Percentiles rank a stretch among this genome's conserved stretches.
phyloP scores from a whole-genome alignment of 192 early-diverging fungal species.

The Entomortierella lignicola region DNA sequence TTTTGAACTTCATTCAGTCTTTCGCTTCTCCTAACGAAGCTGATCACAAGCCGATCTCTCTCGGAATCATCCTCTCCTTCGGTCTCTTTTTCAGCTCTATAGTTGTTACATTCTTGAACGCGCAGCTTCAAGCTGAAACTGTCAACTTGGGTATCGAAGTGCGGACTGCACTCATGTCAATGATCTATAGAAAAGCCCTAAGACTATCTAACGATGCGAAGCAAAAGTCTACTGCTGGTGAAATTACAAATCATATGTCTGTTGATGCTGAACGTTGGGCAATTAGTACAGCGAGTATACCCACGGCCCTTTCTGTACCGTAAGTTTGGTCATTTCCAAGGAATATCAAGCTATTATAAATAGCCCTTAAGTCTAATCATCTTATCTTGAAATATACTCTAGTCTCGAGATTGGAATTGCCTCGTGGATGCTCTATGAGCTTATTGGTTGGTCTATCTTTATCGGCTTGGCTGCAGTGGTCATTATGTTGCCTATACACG shows the following conservation, averaged over 20 bases:
- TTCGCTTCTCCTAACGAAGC: constrained; percentile 6
- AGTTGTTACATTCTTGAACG: constrained; percentile 19
- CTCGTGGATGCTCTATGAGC: constrained; percentile 13
- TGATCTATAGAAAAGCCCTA: constrained; percentile 51
- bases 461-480: constrained; percentile 22
- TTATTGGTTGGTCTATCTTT: constrained; percentile 42
- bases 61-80: constrained; percentile 42
- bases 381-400: neutral
- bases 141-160: constrained; percentile 33
- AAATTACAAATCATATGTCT: constrained; percentile 53
- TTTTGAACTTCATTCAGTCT: constrained; percentile 36
- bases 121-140: neutral
- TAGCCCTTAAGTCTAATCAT: neutral
- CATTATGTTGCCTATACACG: constrained; percentile 23
- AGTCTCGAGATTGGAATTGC: constrained; percentile 15
- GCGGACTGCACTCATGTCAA: constrained; percentile 47
- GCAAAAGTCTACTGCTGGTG: constrained; percentile 40
- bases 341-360: neutral
- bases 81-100: constrained; percentile 38
- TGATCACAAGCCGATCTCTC: constrained; percentile 13
- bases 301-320: constrained; percentile 15
- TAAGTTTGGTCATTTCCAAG: neutral
- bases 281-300: neutral
- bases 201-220: constrained; percentile 30
- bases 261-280: constrained; percentile 52